Percentiles rank a stretch among this genome's conserved stretches.
Evolutionary conservation across 2,329 filamentous ascomycete genomes (phyloP).

Genomic region (Alternaria ventricosa): DNA sequence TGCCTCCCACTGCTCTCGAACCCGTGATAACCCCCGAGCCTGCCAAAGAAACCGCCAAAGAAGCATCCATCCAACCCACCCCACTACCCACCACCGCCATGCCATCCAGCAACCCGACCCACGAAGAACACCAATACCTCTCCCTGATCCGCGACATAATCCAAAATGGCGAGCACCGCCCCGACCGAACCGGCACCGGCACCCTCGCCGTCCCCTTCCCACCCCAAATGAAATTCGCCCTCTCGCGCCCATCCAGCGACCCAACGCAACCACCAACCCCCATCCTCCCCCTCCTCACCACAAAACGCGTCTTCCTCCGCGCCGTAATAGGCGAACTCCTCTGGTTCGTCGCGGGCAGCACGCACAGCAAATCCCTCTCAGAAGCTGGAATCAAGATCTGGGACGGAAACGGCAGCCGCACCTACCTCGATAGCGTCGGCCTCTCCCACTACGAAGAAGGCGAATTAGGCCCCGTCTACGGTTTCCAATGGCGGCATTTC

Average conservation of each 20-base stretch:
- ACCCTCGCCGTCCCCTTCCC: slow-evolving; percentile 91
- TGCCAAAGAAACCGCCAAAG: slow-evolving; percentile 28
- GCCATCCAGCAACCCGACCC: slow-evolving; percentile 45
- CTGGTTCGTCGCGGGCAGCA: slow-evolving; percentile 90
- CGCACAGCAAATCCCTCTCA: slow-evolving; percentile 77
- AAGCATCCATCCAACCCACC: slow-evolving; percentile 23
- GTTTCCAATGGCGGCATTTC: slow-evolving; percentile 99
- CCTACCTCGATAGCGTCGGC: slow-evolving; percentile 85
- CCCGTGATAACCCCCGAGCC: slow-evolving; percentile 26
- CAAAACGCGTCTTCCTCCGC: slow-evolving; percentile 92
- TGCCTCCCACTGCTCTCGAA: slow-evolving; percentile 39
- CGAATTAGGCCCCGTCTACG: slow-evolving; percentile 94
- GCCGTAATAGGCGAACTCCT: slow-evolving; percentile 91
- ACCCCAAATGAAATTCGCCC: slow-evolving; percentile 81
- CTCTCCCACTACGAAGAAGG: slow-evolving; percentile 82
- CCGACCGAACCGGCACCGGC: slow-evolving; percentile 92
- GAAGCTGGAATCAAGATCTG: slow-evolving; percentile 92
- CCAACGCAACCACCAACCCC: slow-evolving; percentile 56
- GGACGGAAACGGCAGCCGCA: slow-evolving; percentile 94
- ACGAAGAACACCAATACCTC: slow-evolving; percentile 95
- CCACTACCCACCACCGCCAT: slow-evolving; percentile 10
- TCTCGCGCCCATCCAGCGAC: slow-evolving; percentile 63
- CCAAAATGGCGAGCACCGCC: slow-evolving; percentile 81
- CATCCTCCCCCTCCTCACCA: slow-evolving; percentile 91
- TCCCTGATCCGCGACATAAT: slow-evolving; percentile 87